Evolutionary conservation across 345 rosid species (phyloP), one percentile per base, ranked within the genome.

Genomic region (Isatis tinctoria): DNA sequence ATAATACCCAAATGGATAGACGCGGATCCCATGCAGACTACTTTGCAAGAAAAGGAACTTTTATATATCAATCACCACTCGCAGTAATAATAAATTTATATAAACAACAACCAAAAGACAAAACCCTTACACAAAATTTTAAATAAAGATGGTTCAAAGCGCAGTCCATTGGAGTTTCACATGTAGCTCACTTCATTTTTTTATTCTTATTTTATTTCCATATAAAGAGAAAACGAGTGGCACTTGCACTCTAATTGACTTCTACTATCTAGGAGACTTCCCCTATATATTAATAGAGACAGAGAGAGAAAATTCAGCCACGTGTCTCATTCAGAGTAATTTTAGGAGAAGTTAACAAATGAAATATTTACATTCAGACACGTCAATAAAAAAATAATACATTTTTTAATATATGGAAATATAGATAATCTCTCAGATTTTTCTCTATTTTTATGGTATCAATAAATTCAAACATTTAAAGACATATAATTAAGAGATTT

Each of bases 1-100:
- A 56, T 43, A 43, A 64, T 73, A 43, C 65, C 57, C 39, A 65
- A 73, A 65, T 45, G 65, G 77, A 54, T 73, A 73, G 65, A 73
- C 48, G 65, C 65, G 62, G 67, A 58, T 66, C 35, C 60, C 72
- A 67, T 67, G 78, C 62, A 67, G 43, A 28, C 67, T 74, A 67
- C 73, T 74, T 74, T 49, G 45, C 37, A 48, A 47, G 71, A 74
- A 65, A 74, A 66, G 67, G 40, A 65, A 27, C 59, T 58, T 58
- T 48, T 13, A 58, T 26, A 49, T 30, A 66, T 22, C 73, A 49
- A 58, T 47, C 54, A 26, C 47, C 68, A 74, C 67, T 74, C 49
- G 57, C 63, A 63, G 14, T 59, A 48, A 47, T 20, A 58, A 49
- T 39, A 40, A 56, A 39, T 32, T 63, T 41, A 26, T 26, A 33